phyloP scores from a whole-genome alignment of 148 eudicot genomes.

The Dysphania ambrosioides region DNA sequence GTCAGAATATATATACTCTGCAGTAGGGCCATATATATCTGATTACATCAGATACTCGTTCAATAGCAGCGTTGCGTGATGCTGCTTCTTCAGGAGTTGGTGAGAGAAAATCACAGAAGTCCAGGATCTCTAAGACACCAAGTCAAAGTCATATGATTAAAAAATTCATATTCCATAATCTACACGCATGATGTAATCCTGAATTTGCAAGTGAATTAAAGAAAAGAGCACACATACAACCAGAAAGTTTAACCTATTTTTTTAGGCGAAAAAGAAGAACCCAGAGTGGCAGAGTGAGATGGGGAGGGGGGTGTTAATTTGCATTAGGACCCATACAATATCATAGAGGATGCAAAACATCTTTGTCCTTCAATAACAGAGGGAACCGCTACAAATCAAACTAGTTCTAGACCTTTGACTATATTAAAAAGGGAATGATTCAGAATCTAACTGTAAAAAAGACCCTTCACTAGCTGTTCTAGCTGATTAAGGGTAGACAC shows the following conservation, averaged over 20 bases:
- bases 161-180: slow-evolving; percentile 1
- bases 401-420: background rate
- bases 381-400: background rate
- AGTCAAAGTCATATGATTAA: slow-evolving; percentile 10
- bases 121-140: slow-evolving; percentile 71
- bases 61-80: slow-evolving; percentile 65
- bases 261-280: background rate
- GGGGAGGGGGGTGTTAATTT: background rate
- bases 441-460: background rate
- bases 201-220: background rate
- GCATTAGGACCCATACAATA: background rate
- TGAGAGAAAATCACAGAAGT: slow-evolving; percentile 89
- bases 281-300: background rate
- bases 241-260: background rate
- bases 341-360: background rate
- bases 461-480: background rate
- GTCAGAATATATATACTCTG: slow-evolving; percentile 50
- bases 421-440: no score
- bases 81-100: slow-evolving; percentile 84
- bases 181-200: background rate
- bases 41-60: slow-evolving; percentile 67
- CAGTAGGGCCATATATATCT: slow-evolving; percentile 88
- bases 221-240: background rate
- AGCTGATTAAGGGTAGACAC: background rate
- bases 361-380: background rate